Percentiles rank a stretch among this genome's conserved stretches.
Conservation (phyloP, 2,329 filamentous ascomycete species). For the Knoxdaviesia proteae region DNA sequence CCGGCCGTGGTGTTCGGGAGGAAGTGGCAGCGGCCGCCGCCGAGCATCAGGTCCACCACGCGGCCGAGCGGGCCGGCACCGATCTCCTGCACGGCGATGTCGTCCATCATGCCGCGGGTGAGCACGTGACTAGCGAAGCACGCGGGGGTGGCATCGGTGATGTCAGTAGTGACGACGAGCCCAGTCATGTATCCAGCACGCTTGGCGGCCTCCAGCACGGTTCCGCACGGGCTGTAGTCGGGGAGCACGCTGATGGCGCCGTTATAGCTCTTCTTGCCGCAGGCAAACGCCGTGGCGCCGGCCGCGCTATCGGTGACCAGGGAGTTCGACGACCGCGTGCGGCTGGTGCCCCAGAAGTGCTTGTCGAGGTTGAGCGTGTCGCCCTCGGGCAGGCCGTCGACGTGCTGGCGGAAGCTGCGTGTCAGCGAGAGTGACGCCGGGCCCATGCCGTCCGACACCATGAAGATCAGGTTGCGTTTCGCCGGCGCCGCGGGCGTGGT, state of each 20-base stretch:
- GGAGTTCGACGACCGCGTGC: constrained; percentile 66
- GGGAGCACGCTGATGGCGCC: constrained; percentile 82
- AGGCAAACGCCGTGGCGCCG: constrained; percentile 93
- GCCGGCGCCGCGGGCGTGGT: constrained; percentile 17
- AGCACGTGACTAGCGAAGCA: constrained; percentile 85
- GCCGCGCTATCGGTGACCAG: constrained; percentile 90
- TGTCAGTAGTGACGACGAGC: constrained; percentile 79
- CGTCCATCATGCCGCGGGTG: constrained; percentile 60
- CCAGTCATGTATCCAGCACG: constrained; percentile 80
- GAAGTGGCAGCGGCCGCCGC: constrained; percentile 86
- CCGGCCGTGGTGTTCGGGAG: constrained; percentile 58
- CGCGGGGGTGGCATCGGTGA: constrained; percentile 90
- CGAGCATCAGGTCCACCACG: constrained; percentile 79
- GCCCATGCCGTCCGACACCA: constrained; percentile 98
- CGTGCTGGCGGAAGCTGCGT: constrained; percentile 64
- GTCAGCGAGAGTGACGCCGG: constrained; percentile 78
- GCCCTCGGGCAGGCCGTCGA: constrained; percentile 48
- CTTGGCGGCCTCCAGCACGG: constrained; percentile 83
- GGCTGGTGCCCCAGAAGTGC: constrained; percentile 75
- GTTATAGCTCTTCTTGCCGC: constrained; percentile 86
- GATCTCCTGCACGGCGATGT: constrained; percentile 81
- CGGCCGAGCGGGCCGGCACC: constrained; percentile 73
- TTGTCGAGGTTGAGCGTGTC: constrained; percentile 65
- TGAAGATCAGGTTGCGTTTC: constrained; percentile 92
- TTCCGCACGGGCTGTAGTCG: constrained; percentile 71